These are phyloP conservation scores for Sicyos edulis DNA, from an alignment of 306 rosid genomes.

Conservation along the genomic window DNA sequence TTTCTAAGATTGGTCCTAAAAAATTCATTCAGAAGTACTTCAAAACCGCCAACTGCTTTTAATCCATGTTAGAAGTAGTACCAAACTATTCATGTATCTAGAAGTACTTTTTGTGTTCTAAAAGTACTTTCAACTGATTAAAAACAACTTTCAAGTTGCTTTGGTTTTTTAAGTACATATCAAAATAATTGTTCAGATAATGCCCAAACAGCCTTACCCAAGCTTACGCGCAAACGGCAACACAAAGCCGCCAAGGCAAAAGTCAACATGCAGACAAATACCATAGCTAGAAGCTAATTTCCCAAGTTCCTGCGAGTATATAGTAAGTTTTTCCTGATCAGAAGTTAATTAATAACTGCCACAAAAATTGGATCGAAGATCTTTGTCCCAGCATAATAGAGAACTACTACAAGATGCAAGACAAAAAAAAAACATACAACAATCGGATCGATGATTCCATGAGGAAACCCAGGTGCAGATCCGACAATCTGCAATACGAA, in stretches of 20 bases:
- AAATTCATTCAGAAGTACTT: background rate
- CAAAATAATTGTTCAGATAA: conserved; percentile 20
- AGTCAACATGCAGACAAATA: conserved; percentile 89
- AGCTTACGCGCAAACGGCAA: conserved; percentile 86
- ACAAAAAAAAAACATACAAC: conserved; percentile 46
- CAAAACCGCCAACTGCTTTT: background rate
- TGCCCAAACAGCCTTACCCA: conserved; percentile 53
- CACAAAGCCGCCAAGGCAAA: conserved; percentile 94
- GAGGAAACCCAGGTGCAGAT: conserved; percentile 97
- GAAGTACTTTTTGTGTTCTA: background rate
- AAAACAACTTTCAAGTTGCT: background rate
- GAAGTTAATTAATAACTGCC: background rate
- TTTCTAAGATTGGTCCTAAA: background rate
- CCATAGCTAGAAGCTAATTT: conserved; percentile 67
- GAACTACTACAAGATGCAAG: background rate
- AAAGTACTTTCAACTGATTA: background rate
- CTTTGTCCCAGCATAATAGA: background rate
- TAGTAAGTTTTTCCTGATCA: conserved; percentile 23
- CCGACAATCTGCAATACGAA: conserved; percentile 76
- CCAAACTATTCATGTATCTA: background rate
- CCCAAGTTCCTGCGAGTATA: conserved; percentile 74
- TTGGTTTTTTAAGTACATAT: background rate
- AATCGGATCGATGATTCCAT: conserved; percentile 91
- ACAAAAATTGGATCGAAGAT: conserved; percentile 7
- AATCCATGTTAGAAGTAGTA: background rate